Conservation (phyloP, 805 yeast genomes). For the Lipomyces yamanashiensis region DNA sequence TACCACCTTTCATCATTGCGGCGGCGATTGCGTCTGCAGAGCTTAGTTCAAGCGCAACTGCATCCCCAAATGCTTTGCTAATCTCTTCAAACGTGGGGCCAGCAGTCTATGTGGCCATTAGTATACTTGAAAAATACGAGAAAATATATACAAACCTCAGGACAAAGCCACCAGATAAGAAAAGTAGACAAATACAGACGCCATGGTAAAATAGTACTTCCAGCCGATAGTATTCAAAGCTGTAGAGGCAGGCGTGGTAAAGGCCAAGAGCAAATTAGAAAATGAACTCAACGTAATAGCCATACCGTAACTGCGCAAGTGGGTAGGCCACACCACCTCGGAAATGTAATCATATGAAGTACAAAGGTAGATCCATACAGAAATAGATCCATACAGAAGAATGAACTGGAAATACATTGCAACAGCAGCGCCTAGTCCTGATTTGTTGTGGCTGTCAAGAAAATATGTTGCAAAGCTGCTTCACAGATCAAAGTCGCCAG, state of each 20-base stretch:
- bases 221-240: not conserved
- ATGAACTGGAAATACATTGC: not conserved
- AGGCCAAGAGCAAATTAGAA: not conserved
- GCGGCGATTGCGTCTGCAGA: not conserved
- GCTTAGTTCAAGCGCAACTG: not conserved
- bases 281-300: not conserved
- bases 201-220: slow-evolving; percentile 1
- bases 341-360: not conserved
- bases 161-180: not conserved
- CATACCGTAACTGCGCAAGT: not conserved
- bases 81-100: not conserved
- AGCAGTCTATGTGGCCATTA: not conserved
- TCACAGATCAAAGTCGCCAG: not conserved
- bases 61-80: not conserved
- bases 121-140: not conserved
- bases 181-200: not conserved
- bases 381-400: not conserved
- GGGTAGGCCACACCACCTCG: slow-evolving; percentile 1
- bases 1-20: not conserved
- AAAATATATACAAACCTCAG: not conserved
- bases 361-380: too few species aligned
- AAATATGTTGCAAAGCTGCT: not conserved
- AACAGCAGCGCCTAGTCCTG: not conserved
- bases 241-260: not conserved
- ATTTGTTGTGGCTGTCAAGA: not conserved